phyloP scores from a whole-genome alignment of 2,329 filamentous ascomycete genomes.

The Parascedosporium putredinis region DNA sequence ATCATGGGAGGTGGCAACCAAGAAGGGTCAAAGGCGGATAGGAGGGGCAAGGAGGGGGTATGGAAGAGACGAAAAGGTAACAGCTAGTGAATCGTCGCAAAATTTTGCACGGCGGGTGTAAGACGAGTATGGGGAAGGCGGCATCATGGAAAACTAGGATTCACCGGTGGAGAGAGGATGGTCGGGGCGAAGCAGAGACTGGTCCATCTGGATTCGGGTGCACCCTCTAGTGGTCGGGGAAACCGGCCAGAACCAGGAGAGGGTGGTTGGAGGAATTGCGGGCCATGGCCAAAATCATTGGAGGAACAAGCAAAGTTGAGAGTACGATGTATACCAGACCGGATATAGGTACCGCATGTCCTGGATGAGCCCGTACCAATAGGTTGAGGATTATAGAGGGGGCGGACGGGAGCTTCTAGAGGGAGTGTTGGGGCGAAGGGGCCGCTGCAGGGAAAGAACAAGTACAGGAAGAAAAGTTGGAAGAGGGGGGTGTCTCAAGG shows the following conservation, averaged over 20 bases:
- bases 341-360: background rate
- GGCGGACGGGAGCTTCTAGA: background rate
- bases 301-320: background rate
- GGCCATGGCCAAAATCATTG: background rate
- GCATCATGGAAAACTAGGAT: no score
- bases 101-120: background rate
- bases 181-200: background rate
- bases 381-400: constrained; percentile 2
- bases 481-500: no score
- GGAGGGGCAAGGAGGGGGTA: background rate
- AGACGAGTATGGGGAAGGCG: background rate
- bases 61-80: background rate
- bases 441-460: background rate
- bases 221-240: background rate
- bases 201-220: background rate
- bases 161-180: background rate
- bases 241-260: background rate
- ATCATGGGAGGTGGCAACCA: background rate
- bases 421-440: background rate
- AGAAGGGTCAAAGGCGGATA: no score
- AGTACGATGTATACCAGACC: no score
- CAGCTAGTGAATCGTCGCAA: background rate
- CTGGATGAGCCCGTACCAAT: background rate
- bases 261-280: background rate
- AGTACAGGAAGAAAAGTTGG: no score